Base-by-base conservation (phyloP, 768 basidiomycete species). In the Amanita polypyramis region DNA sequence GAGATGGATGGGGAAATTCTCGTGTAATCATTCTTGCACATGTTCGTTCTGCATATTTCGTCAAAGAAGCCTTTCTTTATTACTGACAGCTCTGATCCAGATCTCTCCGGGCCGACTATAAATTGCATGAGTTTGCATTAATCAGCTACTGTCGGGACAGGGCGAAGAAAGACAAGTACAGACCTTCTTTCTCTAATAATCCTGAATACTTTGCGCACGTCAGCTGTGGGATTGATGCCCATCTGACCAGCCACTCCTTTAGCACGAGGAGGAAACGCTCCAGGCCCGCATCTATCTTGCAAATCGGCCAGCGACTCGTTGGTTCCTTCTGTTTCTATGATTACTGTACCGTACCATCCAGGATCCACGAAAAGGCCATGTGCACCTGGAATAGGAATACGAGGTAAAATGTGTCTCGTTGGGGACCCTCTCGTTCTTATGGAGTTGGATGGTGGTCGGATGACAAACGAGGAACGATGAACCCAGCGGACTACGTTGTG, bases 401-500 rank as follows among this genome's bases (percentile, higher is more conserved):
- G 56, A 33, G 42, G 37, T 27, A 5, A 56, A 50, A 12, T 50
- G 53, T 2, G 56, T 10, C 60, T 62, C 0, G 62, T 51, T 2
- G 63, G 60, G 12, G 62, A 52, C 14, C 64, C 58, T 23, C 51
- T 55, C 54, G 67, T 55, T 54, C 66, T 55, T 50, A 63, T 60
- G 46, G 62, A 54, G 47, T 58, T 56, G 45, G 63, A 61, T 11
- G 62, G 70, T 0, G 80, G 76, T 1, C 77, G 75, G 35, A 91
- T 73, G 9, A 72, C 69, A 63, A 91, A 90, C 5, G 80, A 77
- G 2, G 88, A 84, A 11, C 88, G 82, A 55, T 90, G 79, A 0
- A 87, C 77, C 88, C 89, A 92, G 23, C 85, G 82, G 10, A 91
- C 81, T 45, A 91, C 85, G 51, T 84, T 87, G 54, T 89, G 86